Evolutionary conservation across 208 protist species (phyloP), one percentile per base, ranked within the genome.

Genomic region (Phytomonas sp.): DNA sequence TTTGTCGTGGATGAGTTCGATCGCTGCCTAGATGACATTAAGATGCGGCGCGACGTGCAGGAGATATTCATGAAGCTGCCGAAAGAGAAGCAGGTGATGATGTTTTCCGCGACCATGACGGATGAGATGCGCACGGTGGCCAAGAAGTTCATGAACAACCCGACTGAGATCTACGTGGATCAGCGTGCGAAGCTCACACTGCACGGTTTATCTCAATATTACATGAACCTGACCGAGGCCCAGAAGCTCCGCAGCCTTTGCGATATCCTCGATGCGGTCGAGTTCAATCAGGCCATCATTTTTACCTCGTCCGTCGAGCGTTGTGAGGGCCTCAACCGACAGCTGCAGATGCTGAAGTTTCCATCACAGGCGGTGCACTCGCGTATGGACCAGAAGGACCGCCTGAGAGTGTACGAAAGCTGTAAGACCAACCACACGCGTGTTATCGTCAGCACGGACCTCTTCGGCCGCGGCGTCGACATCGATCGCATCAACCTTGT

Each of bases 281-380:
- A 99, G 74, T 99, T 99, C 81, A 99, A 99, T 89, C 99, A 99
- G 87, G 94, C 98, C n/a, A 98, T 99, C 67, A 99, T 99, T 77
- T 99, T 99, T 77, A 98, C 99, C 30, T 96, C 89, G 72, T 91
- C 84, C 4, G 92, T 97, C n/a, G 71, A 87, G 71, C 92, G 98
- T 59, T 97, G 96, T 67, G 79, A 92, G 72, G 90, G 82, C n/a
- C 87, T 99, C 26, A 96, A 97, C 75, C 84, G 94, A 63, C 87
- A 99, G 64, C 90, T 99, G 15, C 73, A 90, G 62, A 82, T 98
- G 29, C 87, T 88, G 73, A 95, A 96, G 73, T 99, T 99, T 87
- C 98, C 98, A 26, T 95, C 98, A 26, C 98, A 97, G 70, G 85
- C 86, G 40, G 96, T 99, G 67, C 95, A 99, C 86, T 89, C 89